Conservation (phyloP, 148 eudicot genomes). For the Vaccinium corymbosum region DNA sequence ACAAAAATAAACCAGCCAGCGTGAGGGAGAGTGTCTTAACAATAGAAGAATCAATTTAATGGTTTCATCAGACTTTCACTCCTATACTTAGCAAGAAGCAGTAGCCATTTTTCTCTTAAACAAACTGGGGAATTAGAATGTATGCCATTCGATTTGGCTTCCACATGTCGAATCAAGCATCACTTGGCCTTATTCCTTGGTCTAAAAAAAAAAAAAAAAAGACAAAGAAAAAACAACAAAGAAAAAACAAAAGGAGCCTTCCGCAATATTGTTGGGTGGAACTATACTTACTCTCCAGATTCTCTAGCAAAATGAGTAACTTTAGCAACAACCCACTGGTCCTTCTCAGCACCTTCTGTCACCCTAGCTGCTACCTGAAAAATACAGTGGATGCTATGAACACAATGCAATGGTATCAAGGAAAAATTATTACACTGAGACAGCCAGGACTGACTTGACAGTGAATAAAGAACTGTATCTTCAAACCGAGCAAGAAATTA, state of each 20-base stretch:
- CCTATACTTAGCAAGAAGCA: neutral
- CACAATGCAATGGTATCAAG: neutral
- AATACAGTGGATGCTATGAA: slow-evolving; percentile 7
- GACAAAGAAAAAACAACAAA: neutral
- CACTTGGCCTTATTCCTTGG: neutral
- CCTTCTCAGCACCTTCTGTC: slow-evolving; percentile 69
- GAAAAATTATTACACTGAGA: neutral
- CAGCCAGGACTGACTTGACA: neutral
- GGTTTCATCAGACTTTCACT: neutral
- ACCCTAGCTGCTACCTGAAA: slow-evolving; percentile 91
- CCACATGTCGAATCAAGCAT: neutral
- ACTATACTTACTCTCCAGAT: slow-evolving; percentile 63
- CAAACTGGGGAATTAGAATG: neutral
- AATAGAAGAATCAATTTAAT: neutral
- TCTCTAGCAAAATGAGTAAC: slow-evolving; percentile 83
- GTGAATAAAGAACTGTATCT: neutral
- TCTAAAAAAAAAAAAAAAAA: neutral
- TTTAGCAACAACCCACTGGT: slow-evolving; percentile 89
- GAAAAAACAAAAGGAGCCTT: neutral
- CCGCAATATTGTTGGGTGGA: neutral
- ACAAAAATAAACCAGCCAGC: neutral
- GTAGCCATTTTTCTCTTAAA: neutral
- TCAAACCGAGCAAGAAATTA: neutral
- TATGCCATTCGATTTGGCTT: neutral
- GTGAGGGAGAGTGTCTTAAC: neutral